A percentile compares a stretch with the other conserved stretches of the same genome.
Conservation (phyloP, 805 yeast species). For the Starmerella bacillaris region DNA sequence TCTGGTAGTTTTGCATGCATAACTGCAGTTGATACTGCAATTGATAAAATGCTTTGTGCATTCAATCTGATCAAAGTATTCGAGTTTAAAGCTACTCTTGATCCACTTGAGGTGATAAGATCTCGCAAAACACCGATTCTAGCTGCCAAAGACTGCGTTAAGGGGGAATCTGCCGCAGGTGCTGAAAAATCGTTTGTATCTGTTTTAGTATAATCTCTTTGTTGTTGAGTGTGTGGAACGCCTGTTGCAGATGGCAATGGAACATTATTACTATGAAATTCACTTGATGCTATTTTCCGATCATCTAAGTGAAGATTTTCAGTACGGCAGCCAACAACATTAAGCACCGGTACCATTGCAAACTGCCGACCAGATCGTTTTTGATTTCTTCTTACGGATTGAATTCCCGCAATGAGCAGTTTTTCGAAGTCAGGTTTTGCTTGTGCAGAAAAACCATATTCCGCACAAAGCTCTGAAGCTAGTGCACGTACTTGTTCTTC, state of each 20-base stretch:
- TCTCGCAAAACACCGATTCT: conserved; percentile 10
- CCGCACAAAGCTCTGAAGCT: conserved; percentile 57
- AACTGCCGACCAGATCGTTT: conserved; percentile 13
- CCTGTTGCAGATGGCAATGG: neutral
- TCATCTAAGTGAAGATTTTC: neutral
- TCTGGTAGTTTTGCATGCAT: conserved; percentile 11
- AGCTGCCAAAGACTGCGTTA: conserved; percentile 7
- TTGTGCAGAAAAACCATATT: conserved; percentile 49
- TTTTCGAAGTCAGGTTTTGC: conserved; percentile 63
- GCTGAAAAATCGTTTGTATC: neutral
- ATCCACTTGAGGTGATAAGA: conserved; percentile 8
- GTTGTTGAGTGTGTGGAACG: too few species aligned
- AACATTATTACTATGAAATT: neutral
- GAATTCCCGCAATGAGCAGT: conserved; percentile 82
- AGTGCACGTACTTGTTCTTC: conserved; percentile 64
- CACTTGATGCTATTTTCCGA: neutral
- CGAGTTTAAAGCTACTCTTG: conserved; percentile 7
- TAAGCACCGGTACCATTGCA: neutral
- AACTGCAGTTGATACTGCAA: conserved; percentile 13
- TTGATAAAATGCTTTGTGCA: conserved; percentile 9
- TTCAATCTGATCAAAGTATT: conserved; percentile 5
- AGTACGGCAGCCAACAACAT: neutral
- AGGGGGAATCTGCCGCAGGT: conserved; percentile 1
- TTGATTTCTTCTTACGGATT: conserved; percentile 76
- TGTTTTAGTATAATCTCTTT: too few species aligned